These are phyloP conservation scores for Hypoxylon sp. DNA, from an alignment of 2,329 filamentous ascomycete species.

Conservation along the genomic window DNA sequence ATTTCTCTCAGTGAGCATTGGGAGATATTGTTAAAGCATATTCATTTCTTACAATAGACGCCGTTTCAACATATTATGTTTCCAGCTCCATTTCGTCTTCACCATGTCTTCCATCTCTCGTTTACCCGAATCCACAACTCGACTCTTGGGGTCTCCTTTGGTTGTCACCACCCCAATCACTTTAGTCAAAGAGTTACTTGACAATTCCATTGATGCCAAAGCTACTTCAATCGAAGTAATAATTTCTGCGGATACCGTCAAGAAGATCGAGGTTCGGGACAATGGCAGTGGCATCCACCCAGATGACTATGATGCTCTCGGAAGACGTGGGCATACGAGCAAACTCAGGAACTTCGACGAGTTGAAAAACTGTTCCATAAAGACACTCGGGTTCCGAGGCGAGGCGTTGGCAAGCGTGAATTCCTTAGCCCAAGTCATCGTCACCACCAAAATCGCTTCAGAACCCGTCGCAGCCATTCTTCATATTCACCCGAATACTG, in stretches of 20 bases:
- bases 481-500: slow-evolving; percentile 58
- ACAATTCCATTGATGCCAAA: slow-evolving; percentile 81
- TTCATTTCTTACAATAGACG: background rate
- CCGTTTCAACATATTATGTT: slow-evolving; percentile 29
- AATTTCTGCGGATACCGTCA: slow-evolving; percentile 75
- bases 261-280: slow-evolving; percentile 78
- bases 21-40: background rate
- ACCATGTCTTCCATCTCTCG: slow-evolving; percentile 64
- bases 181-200: slow-evolving; percentile 82
- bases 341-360: slow-evolving; percentile 78
- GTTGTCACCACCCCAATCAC: slow-evolving; percentile 71
- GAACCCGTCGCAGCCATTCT: slow-evolving; percentile 71
- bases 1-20: background rate
- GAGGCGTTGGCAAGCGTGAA: slow-evolving; percentile 78
- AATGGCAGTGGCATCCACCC: slow-evolving; percentile 79
- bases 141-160: slow-evolving; percentile 72
- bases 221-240: slow-evolving; percentile 76
- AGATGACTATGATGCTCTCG: slow-evolving; percentile 73
- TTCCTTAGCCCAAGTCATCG: slow-evolving; percentile 69
- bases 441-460: slow-evolving; percentile 74
- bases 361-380: slow-evolving; percentile 67
- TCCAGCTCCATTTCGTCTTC: slow-evolving; percentile 15
- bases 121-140: slow-evolving; percentile 65
- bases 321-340: slow-evolving; percentile 79
- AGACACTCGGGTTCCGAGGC: slow-evolving; percentile 81